A percentile compares a stretch with the other conserved stretches of the same genome.
Evolutionary conservation across 768 basidiomycete species (phyloP).

Genomic region (Russula ochroleuca): DNA sequence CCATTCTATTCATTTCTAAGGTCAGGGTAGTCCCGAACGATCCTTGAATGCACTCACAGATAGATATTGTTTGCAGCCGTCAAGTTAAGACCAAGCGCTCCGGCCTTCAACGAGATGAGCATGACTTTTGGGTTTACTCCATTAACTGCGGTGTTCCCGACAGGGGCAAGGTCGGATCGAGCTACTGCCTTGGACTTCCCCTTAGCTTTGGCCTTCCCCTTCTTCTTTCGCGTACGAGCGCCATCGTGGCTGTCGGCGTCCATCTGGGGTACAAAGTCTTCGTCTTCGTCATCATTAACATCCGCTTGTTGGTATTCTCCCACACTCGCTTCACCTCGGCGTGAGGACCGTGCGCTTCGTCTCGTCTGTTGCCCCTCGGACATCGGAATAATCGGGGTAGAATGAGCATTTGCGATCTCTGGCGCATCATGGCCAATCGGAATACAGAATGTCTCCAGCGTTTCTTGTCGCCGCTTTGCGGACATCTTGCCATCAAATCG

Average conservation of each 20-base stretch:
- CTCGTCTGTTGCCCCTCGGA: slow-evolving; percentile 24
- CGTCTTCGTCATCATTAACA: slow-evolving; percentile 32
- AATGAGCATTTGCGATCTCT: slow-evolving; percentile 19
- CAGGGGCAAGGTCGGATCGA: neutral
- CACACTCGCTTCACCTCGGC: neutral
- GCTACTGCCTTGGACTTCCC: slow-evolving; percentile 29
- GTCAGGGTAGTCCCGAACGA: neutral
- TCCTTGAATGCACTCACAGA: slow-evolving; percentile 45
- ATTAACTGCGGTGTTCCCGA: slow-evolving; percentile 3
- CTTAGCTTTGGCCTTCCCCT: slow-evolving; percentile 30
- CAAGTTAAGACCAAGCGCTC: slow-evolving; percentile 81
- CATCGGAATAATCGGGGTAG: slow-evolving; percentile 10
- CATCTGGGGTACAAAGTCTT: slow-evolving; percentile 33
- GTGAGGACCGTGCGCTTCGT: slow-evolving; percentile 10
- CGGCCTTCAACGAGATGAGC: slow-evolving; percentile 80
- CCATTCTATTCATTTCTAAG: slow-evolving; percentile 52
- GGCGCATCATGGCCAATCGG: slow-evolving; percentile 44
- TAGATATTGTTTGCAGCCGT: slow-evolving; percentile 88
- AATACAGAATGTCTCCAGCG: slow-evolving; percentile 68
- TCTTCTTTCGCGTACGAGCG: slow-evolving; percentile 18
- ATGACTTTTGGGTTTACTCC: slow-evolving; percentile 67
- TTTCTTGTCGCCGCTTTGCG: slow-evolving; percentile 72
- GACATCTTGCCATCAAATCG: slow-evolving; percentile 87
- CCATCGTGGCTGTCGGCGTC: slow-evolving; percentile 30
- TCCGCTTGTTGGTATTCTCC: slow-evolving; percentile 19